Evolutionary conservation across 2,329 filamentous ascomycete species (phyloP), one percentile per base, ranked within the genome.

Genomic region (Penicillium expansum): DNA sequence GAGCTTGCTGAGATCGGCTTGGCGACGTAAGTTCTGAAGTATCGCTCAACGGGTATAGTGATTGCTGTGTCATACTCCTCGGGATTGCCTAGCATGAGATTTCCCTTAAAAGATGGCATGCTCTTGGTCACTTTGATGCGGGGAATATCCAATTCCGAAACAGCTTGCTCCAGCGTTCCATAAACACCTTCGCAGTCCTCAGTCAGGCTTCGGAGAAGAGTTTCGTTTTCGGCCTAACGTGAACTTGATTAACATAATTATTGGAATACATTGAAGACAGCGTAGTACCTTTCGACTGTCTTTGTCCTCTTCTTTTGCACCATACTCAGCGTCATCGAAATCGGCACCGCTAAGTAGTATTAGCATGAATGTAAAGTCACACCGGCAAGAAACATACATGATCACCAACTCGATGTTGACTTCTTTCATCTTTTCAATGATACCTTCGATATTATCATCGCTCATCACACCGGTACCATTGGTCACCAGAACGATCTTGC

Each of bases 251-350:
- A 53, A 37, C 8, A 20, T 24, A 24, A 29, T 29, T 6, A 10
- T 16, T 14, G 4, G 42, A 45, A 37, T 10, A 5, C 5, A 13
- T 38, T 29, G 14, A 6, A 49, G 7, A 32, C 4, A 16, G 33
- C 11, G 22, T 14, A 52, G 39, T 68, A 88, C 86, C 81, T 97
- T 97, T 50, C 74, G 71, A 0, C 72, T 63, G 18, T 87, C 77
- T 71, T 99, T 99, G 62, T 89, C 84, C 72, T 97, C 92, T 76
- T 97, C 93, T 72, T 96, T 96, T 70, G 91, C 90, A 41, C 92
- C 92, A 69, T 88, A 96, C 2, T 96, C 92, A 1, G 85, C 71
- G 71, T 97, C 92, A 70, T 99, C 92, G 73, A 99, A 97, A 71
- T 99, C 94, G 18, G 96, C 85, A 14, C 94, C 94, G 52, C 89